Evolutionary conservation across 345 rosid genomes (phyloP).

Genomic region (Bruguiera gymnorhiza): DNA sequence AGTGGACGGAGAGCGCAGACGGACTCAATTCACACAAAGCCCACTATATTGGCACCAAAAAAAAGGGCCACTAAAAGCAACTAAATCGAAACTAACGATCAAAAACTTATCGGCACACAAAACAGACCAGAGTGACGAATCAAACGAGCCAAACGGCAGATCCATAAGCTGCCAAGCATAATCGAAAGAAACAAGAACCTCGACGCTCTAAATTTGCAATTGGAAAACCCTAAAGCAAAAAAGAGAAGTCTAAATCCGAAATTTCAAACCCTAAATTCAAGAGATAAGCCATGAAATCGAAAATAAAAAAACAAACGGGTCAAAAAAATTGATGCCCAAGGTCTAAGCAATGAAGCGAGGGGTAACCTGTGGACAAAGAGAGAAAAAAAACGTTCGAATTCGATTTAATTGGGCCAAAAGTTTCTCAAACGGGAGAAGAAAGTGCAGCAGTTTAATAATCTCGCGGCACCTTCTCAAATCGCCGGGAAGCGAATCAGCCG

Average conservation of each 20-base stretch:
- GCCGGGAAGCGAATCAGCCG: slow-evolving; percentile 48
- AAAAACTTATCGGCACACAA: slow-evolving; percentile 15
- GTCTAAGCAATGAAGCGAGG: slow-evolving; percentile 20
- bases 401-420: slow-evolving; percentile 28
- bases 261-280: slow-evolving; percentile 25
- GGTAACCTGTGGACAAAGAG: slow-evolving; percentile 19
- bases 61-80: slow-evolving; percentile 1
- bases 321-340: slow-evolving; percentile 22
- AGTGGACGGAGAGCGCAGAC: background rate
- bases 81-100: slow-evolving; percentile 12
- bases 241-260: slow-evolving; percentile 20
- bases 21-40: slow-evolving; percentile 10
- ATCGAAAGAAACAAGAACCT: slow-evolving; percentile 33
- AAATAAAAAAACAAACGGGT: slow-evolving; percentile 14
- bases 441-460: slow-evolving; percentile 45
- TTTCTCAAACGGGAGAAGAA: slow-evolving; percentile 12
- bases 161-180: slow-evolving; percentile 35
- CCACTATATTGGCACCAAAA: slow-evolving; percentile 7
- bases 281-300: slow-evolving; percentile 8
- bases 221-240: slow-evolving; percentile 32
- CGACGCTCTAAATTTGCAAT: slow-evolving; percentile 34
- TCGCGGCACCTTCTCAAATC: slow-evolving; percentile 42
- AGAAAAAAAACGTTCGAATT: slow-evolving; percentile 14
- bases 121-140: slow-evolving; percentile 16
- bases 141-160: slow-evolving; percentile 45